phyloP scores from a whole-genome alignment of 129 eudicot genomes.

The sunflower (Helianthus annuus) region DNA sequence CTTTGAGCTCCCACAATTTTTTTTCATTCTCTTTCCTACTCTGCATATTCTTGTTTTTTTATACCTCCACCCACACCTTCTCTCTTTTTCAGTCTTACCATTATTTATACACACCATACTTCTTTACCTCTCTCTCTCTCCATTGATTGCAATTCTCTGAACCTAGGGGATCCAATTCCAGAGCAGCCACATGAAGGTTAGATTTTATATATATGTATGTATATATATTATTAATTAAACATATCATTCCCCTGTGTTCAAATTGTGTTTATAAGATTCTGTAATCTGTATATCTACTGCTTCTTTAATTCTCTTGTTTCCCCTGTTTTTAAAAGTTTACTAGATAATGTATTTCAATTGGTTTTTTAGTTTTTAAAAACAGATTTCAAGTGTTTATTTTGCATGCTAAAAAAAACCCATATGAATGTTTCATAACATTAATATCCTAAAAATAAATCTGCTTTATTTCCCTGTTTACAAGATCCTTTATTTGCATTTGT shows the following conservation, averaged over 20 bases:
- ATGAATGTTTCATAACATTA: conserved; percentile 15
- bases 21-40: conserved; percentile 26
- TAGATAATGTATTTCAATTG: not conserved
- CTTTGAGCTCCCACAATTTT: not conserved
- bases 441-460: not conserved
- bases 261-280: conserved; percentile 20
- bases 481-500: not conserved
- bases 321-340: conserved; percentile 9
- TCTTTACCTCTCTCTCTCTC: conserved; percentile 14
- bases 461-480: conserved; percentile 8
- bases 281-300: not conserved
- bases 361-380: not conserved
- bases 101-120: conserved; percentile 27
- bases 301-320: not conserved
- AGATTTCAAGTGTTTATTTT: conserved; percentile 3
- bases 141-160: conserved; percentile 25
- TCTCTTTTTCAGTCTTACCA: conserved; percentile 15
- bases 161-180: conserved; percentile 17
- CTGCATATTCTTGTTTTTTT: conserved; percentile 28
- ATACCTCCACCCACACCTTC: conserved; percentile 29
- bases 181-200: conserved; percentile 35
- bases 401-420: not conserved
- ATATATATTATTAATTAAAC: not conserved
- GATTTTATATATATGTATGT: conserved; percentile 21
- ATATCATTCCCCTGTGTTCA: conserved; percentile 3